A percentile compares a stretch with the other conserved stretches of the same genome.
Conservation (phyloP, 139 green algal species). For the Chlamydomonas eustigma region DNA sequence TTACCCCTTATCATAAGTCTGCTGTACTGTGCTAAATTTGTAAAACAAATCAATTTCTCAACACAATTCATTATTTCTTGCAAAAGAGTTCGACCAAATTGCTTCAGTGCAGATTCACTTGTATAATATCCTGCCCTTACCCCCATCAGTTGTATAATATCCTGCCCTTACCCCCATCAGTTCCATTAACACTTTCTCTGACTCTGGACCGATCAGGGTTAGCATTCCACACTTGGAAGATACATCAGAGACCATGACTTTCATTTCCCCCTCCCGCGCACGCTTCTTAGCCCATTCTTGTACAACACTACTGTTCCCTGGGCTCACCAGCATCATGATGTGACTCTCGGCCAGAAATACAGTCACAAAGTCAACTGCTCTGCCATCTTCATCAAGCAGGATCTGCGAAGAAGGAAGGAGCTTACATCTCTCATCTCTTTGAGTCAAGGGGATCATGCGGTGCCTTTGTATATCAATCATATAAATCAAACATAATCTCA, state of each 20-base stretch:
- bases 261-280: neutral
- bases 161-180: constrained; percentile 53
- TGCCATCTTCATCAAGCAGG: constrained; percentile 8
- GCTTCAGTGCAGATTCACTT: too few species aligned
- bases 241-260: constrained; percentile 49
- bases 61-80: too few species aligned
- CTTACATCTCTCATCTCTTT: too few species aligned
- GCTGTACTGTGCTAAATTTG: too few species aligned
- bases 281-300: neutral
- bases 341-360: neutral
- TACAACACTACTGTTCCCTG: neutral
- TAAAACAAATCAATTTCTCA: too few species aligned
- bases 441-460: too few species aligned
- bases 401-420: neutral
- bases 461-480: too few species aligned
- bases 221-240: constrained; percentile 49
- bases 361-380: constrained; percentile 16
- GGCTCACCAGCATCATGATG: neutral
- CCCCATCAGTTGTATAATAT: too few species aligned
- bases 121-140: too few species aligned
- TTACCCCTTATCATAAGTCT: too few species aligned
- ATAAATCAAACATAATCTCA: too few species aligned
- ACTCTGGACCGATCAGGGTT: constrained; percentile 57
- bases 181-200: constrained; percentile 50
- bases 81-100: too few species aligned